Base-by-base conservation (phyloP, 805 yeast genomes). In the Monosporozyma yasuniensis region DNA sequence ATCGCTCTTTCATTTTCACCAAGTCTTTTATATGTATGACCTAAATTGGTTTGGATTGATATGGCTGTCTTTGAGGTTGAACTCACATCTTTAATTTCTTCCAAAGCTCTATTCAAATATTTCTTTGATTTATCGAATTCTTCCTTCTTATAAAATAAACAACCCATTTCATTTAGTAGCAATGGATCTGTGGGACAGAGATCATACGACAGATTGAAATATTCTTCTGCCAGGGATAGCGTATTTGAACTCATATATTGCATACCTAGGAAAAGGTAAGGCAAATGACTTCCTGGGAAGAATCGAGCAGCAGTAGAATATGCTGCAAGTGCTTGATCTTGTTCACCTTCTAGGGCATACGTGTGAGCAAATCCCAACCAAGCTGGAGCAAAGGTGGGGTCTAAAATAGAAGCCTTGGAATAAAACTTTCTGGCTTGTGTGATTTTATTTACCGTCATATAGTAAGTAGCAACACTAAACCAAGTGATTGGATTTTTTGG, bases 361-460 rank as follows among this genome's bases (percentile, higher is more conserved):
- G 98, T 90, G 61, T 91, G 98, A 1, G 98, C 98, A 70, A 93
- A 93, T 2, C 97, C 99, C 32, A 93, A 81, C 99, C 99, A 93
- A 1, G 98, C 96, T 47, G 87, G 91, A 0, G 93, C 95, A 69
- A 87, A 89, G 56, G 83, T 86, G 2, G 99, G 95, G 59, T 88
- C 84, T 52, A 90, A 67, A 56, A 89, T 74, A 1, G 97, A 87
- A 0, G 97, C 90, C 63, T 87, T 89, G 39, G 93, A 83, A 67
- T 89, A 93, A 61, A 78, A 88, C 54, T 84, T 78, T 52, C 99
- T 73, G 0, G 98, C 96, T 55, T 90, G 97, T 5, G 81, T 65
- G 11, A 86, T 73, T 62, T 84, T 84, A 52, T 76, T 76, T 4
- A 84, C 81, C 4, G 89, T 74, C 55, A 91, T 71, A 63, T 93